Evolutionary conservation across 192 early-diverging fungal genomes (phyloP).

Genomic region (Chytriomyces sp.): DNA sequence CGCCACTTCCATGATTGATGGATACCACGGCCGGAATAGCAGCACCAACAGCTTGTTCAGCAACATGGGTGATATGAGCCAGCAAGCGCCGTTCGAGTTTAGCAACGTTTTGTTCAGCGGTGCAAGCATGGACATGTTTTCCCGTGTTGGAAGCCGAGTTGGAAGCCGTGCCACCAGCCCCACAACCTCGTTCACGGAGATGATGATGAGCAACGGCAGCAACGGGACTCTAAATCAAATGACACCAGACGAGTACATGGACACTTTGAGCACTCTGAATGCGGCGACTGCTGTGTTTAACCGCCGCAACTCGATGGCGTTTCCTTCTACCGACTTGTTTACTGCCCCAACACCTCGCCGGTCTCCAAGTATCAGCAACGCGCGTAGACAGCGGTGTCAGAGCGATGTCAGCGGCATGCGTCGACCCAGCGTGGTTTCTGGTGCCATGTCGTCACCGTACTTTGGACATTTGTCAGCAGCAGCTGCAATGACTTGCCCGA

Average conservation of each 20-base stretch:
- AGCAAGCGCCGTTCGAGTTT: not conserved
- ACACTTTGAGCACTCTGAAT: not conserved
- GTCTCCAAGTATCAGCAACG: not conserved
- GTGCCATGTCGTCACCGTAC: not conserved
- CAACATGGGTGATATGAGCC: too few species aligned
- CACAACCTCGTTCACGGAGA: not conserved
- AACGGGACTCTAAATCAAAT: not conserved
- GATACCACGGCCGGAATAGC: not conserved
- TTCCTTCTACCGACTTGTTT: not conserved
- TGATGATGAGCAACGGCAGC: not conserved
- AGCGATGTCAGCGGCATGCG: constrained; percentile 3
- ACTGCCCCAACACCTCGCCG: not conserved
- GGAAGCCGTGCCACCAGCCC: not conserved
- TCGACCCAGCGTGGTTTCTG: not conserved
- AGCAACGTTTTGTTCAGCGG: not conserved
- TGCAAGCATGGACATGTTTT: not conserved
- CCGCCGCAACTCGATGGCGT: not conserved
- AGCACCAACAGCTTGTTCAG: not conserved
- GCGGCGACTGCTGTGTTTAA: not conserved
- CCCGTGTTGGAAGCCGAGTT: not conserved
- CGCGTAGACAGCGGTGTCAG: not conserved
- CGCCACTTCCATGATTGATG: too few species aligned
- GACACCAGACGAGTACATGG: not conserved
- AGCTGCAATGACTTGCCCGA: not conserved
- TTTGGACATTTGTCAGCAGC: not conserved